Conservation (phyloP, 169 alveolate species). For the Plasmodium ovale region DNA sequence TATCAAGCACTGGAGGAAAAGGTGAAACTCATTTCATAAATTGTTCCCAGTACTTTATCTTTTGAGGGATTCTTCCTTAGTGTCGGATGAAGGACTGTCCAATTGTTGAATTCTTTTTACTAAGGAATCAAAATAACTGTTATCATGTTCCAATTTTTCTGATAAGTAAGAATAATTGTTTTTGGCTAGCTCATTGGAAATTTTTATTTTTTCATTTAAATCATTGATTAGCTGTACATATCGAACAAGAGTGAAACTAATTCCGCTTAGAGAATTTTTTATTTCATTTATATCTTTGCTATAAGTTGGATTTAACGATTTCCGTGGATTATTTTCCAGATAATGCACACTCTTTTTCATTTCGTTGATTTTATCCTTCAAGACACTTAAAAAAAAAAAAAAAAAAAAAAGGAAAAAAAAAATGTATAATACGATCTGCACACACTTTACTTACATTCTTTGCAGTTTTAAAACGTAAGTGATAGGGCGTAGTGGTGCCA, state of each 20-base stretch:
- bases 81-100: background rate
- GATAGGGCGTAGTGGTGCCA: background rate
- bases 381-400: slow-evolving; percentile 4
- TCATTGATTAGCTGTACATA: slow-evolving; percentile 51
- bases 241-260: slow-evolving; percentile 29
- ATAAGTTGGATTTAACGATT: slow-evolving; percentile 1
- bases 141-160: slow-evolving; percentile 10
- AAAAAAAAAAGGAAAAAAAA: background rate
- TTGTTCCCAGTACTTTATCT: no score
- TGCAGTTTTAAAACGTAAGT: background rate
- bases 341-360: background rate
- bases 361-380: slow-evolving; percentile 29
- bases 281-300: slow-evolving; percentile 51
- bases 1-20: no score
- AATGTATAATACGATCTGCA: background rate
- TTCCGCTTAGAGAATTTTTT: slow-evolving; percentile 15
- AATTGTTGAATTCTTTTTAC: slow-evolving; percentile 11
- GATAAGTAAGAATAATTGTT: slow-evolving; percentile 8
- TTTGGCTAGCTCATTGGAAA: slow-evolving; percentile 44
- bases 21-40: no score
- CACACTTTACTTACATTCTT: no score
- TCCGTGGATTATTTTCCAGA: slow-evolving; percentile 24
- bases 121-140: slow-evolving; percentile 11
- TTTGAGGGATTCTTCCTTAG: no score
- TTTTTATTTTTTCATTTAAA: slow-evolving; percentile 74